These are phyloP conservation scores for Sporisorium scitamineum DNA, from an alignment of 1,284 basidiomycete species.

Conservation along the genomic window DNA sequence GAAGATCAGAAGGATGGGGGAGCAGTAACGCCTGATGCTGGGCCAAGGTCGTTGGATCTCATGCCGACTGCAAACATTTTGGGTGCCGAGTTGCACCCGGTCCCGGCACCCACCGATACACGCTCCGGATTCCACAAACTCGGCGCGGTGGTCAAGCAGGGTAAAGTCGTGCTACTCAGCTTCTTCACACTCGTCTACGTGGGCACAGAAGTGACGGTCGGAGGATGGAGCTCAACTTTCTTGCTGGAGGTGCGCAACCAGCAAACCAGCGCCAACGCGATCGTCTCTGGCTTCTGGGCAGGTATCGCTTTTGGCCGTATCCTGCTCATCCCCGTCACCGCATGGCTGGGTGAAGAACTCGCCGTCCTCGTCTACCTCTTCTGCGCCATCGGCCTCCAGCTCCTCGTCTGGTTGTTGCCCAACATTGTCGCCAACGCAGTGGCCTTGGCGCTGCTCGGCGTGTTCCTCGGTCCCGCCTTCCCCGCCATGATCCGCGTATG, in stretches of 20 bases:
- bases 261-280: constrained; percentile 26
- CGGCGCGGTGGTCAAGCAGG: constrained; percentile 19
- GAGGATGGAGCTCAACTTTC: constrained; percentile 51
- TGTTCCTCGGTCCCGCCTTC: constrained; percentile 54
- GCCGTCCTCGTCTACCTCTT: constrained; percentile 48
- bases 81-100: constrained; percentile 16
- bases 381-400: constrained; percentile 43
- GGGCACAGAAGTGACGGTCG: constrained; percentile 57
- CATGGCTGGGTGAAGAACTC: constrained; percentile 47
- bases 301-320: constrained; percentile 53
- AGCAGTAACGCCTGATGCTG: background rate
- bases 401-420: constrained; percentile 55
- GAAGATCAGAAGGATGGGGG: constrained; percentile 4
- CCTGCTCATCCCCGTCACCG: constrained; percentile 50
- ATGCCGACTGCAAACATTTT: constrained; percentile 11
- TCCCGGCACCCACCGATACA: constrained; percentile 5
- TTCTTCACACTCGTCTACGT: constrained; percentile 51
- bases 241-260: constrained; percentile 40
- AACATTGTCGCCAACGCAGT: constrained; percentile 53
- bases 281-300: constrained; percentile 59
- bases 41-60: constrained; percentile 10
- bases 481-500: constrained; percentile 46
- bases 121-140: constrained; percentile 36
- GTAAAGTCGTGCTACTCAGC: constrained; percentile 31
- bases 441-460: constrained; percentile 44